These are phyloP conservation scores for Pachyrhizus erosus DNA, from an alignment of 306 rosid genomes.

Conservation along the genomic window DNA sequence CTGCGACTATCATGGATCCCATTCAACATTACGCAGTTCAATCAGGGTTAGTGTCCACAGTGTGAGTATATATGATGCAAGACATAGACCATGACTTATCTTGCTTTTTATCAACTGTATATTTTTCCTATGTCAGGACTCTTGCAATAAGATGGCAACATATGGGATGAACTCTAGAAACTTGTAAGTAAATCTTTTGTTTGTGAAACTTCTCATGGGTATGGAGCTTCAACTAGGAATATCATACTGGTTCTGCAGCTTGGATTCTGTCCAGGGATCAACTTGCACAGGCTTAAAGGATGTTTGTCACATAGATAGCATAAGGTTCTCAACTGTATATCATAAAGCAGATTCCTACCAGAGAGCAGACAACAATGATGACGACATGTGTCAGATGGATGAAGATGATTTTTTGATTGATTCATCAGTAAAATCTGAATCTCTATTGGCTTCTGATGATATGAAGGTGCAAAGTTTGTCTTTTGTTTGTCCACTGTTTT, in stretches of 20 bases:
- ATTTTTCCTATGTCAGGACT: conserved; percentile 56
- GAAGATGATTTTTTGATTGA: conserved; percentile 61
- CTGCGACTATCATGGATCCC: conserved; percentile 58
- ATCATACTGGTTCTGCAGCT: conserved; percentile 52
- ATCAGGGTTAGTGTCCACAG: conserved; percentile 59
- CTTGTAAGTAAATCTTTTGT: conserved; percentile 59
- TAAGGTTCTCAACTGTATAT: conserved; percentile 63
- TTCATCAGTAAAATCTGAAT: conserved; percentile 62
- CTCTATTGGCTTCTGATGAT: conserved; percentile 54
- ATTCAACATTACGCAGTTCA: conserved; percentile 55
- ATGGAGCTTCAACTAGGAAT: conserved; percentile 24
- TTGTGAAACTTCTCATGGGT: conserved; percentile 40
- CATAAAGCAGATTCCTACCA: conserved; percentile 57
- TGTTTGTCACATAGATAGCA: conserved; percentile 73
- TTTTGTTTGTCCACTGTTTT: conserved; percentile 29
- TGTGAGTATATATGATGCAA: conserved; percentile 30
- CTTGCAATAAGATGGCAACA: conserved; percentile 57
- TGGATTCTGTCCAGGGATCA: conserved; percentile 60
- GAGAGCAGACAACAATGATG: conserved; percentile 59
- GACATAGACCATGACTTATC: conserved; percentile 21
- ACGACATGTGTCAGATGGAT: conserved; percentile 85
- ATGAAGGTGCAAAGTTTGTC: conserved; percentile 60
- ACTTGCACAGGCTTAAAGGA: conserved; percentile 72
- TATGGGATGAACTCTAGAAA: conserved; percentile 60
- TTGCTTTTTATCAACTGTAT: conserved; percentile 33